phyloP scores from a whole-genome alignment of 2,329 filamentous ascomycete genomes.

The Colletotrichum gigasporum region DNA sequence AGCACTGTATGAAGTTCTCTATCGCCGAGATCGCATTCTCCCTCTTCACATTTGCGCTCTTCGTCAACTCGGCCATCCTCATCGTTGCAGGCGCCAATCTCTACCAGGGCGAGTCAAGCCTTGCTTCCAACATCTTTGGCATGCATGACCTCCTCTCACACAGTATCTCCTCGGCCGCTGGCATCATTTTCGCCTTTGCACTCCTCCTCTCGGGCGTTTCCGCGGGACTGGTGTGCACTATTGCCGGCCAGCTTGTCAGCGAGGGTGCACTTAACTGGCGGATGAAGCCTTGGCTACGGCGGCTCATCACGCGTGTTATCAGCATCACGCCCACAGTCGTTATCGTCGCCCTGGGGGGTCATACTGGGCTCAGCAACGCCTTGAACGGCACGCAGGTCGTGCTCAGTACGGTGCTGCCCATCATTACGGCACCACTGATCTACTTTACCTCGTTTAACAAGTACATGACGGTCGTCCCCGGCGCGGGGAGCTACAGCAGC shows the following conservation, averaged over 20 bases:
- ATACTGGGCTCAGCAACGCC: slow-evolving; percentile 73
- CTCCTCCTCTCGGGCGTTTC: slow-evolving; percentile 82
- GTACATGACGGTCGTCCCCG: slow-evolving; percentile 68
- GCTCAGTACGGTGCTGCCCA: slow-evolving; percentile 80
- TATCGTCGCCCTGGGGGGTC: slow-evolving; percentile 81
- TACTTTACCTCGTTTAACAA: slow-evolving; percentile 83
- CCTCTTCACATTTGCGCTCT: slow-evolving; percentile 84
- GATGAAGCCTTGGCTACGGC: slow-evolving; percentile 79
- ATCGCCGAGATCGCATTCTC: slow-evolving; percentile 76
- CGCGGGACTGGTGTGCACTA: slow-evolving; percentile 88
- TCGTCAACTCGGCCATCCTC: slow-evolving; percentile 86
- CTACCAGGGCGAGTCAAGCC: slow-evolving; percentile 68
- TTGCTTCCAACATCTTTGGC: slow-evolving; percentile 80
- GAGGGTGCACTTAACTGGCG: slow-evolving; percentile 84
- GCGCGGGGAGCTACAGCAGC: slow-evolving; percentile 19
- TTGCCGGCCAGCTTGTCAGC: slow-evolving; percentile 87
- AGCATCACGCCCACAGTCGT: slow-evolving; percentile 85
- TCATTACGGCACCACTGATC: slow-evolving; percentile 82
- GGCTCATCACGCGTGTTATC: slow-evolving; percentile 80
- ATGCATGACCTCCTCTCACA: slow-evolving; percentile 78
- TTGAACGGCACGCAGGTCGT: slow-evolving; percentile 82
- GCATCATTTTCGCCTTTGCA: slow-evolving; percentile 84
- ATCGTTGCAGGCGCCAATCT: slow-evolving; percentile 86
- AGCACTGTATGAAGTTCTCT: slow-evolving; percentile 79
- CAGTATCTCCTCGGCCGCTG: slow-evolving; percentile 78